Base-by-base conservation (phyloP, 2,329 filamentous ascomycete genomes). In the Aulographum hederae region DNA sequence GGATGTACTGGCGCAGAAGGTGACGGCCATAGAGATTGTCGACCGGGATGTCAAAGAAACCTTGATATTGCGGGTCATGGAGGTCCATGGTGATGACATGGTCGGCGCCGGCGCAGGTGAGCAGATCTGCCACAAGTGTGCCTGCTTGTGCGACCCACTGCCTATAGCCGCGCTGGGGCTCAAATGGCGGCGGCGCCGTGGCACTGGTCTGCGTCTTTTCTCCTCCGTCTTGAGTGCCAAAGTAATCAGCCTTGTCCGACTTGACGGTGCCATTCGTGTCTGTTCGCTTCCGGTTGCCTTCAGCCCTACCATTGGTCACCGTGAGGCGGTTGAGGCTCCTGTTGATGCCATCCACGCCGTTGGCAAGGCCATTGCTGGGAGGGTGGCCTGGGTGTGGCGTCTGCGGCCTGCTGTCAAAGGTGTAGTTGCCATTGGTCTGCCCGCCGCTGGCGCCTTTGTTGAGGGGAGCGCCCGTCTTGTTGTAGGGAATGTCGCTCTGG, bases 131-230 rank as follows among this genome's bases (percentile, higher is more conserved):
- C 30, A 98, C 78, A 35, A 98, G 67, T 18, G 85, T 95, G 37
- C 89, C 89, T 26, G 89, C 85, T 58, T 95, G 89, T 15, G 89
- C 89, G 39, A 98, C 86, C 89, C 89, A 98, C 59, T 93, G 82
- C 61, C 89, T 89, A 56, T 98, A 98, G 31, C 89, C 89, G 5
- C 85, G 81, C 50, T 86, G 85, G 14, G 81, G 74, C 51, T 82
- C 70, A 51, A 78, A 78, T 26, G 54, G 43, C 16, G 51, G 76
- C 64, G 44, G 63, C 65, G 63, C 64, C 20, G 61, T 59, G 48
- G 65, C 70, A 39, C 38, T 32, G n/a, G 38, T 34, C 11, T 40
- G 38, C 28, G 46, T 33, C 36, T 46, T 46, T 40, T 51, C 30
- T 43, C 50, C 40, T 45, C 44, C 33, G 39, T 37, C 34, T 11